Base-by-base conservation (phyloP, 768 basidiomycete species). In the Macrolepiota dolichaula region DNA sequence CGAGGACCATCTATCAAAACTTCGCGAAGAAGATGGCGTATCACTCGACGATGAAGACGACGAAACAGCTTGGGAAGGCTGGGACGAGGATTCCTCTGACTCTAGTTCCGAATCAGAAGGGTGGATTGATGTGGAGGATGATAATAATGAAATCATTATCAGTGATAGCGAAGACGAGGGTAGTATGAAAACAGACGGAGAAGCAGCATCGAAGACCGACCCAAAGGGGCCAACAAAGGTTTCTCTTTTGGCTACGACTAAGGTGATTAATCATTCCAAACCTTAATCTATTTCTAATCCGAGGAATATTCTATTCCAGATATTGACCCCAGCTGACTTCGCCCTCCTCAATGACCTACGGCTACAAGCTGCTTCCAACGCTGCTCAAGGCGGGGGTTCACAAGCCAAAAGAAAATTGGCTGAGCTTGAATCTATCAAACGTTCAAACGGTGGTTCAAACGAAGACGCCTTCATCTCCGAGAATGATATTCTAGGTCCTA, bases 311-410 rank as follows among this genome's bases (percentile, higher is more conserved):
- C 36, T 22, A 46, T 27, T 35, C 11, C 61, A 97, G 94, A 98
- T 99, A 68, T 84, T 98, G 46, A 98, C 97, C 0, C 97, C 97
- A 0, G 95, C 95, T 32, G 97, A 99, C 73, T 99, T 98, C 70
- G 91, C 91, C 0, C 73, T 97, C 55, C 80, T 98, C 55, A 91
- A 92, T 69, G 93, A 97, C 66, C 85, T 98, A 19, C 87, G 89
- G 1, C 81, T 93, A 53, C 82, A 93, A 74, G 92, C 89, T 0
- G 92, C 91, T 17, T 76, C 81, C 15, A 82, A 85, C 60, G 86
- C 85, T 0, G 86, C 91, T 5, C 86, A 92, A 69, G 73, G 86
- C 1, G 88, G 87, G 4, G 89, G 92, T 1, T 77, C 85, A 19
- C 86, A 81, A 38, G 88, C 93, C 3, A 97, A 97, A 73, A 89